Base-by-base conservation (phyloP, 805 yeast species). In the Saccharomycopsis lassenensis region DNA sequence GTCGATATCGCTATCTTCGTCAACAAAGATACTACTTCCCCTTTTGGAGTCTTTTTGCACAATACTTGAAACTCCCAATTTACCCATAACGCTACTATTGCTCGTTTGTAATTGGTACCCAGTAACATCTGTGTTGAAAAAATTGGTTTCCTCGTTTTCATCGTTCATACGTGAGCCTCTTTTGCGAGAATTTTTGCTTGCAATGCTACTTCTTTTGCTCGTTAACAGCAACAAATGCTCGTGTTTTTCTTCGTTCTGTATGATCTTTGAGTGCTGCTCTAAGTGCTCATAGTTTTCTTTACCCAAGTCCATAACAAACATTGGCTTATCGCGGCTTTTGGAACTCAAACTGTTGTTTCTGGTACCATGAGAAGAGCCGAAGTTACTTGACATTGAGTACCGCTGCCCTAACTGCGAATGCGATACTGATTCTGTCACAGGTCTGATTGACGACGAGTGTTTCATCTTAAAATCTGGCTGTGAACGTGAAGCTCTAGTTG, bases 221-320 rank as follows among this genome's bases (percentile, higher is more conserved):
- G n/a, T n/a, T n/a, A n/a, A n/a, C n/a, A n/a, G 21, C 25, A 19
- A 10, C 19, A 41, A 26, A 27, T 34, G n/a, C 14, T 34, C 37
- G n/a, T 39, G 38, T 14, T 39, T 36, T 21, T 42, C 46, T 23
- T 36, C 27, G 7, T 39, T 43, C n/a, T 39, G 19, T 25, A 36
- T 42, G 11, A 36, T 22, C 26, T 39, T 42, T n/a, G 46, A 18
- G n/a, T 33, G 30, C 25, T 42, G 43, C 24, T 42, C 46, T 20
- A 42, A 30, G 27, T 39, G 41, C 12, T 39, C 36, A 16, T 23
- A 31, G 26, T 42, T 42, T 15, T 42, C 46, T 27, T 33, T 37
- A 5, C 44, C 37, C 24, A 20, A 33, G 8, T 41, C 41, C 11
- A 28, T 20, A 18, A 6, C 24, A 7, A n/a, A 15, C 4, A 21